These are phyloP conservation scores for Myrmaecium sp. DNA, from an alignment of 2,329 filamentous ascomycete genomes.

Conservation along the genomic window DNA sequence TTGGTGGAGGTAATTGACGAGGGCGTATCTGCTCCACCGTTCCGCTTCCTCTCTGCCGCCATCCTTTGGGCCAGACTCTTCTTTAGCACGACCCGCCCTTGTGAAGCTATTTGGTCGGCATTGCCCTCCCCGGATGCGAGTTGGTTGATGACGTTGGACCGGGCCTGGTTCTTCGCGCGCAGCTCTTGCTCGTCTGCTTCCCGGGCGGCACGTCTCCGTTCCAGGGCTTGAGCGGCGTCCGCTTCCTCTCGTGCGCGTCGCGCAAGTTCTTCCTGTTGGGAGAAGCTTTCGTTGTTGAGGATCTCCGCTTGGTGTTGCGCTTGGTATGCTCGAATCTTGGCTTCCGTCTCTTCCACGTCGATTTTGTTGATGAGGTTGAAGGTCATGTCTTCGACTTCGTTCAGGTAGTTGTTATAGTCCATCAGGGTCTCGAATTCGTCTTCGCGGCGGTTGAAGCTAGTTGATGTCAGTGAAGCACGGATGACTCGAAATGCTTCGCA, in stretches of 20 bases:
- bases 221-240: conserved; percentile 49
- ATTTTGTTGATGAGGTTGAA: conserved; percentile 67
- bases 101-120: conserved; percentile 38
- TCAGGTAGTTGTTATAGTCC: conserved; percentile 86
- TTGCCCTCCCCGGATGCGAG: conserved; percentile 47
- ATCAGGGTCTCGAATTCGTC: conserved; percentile 77
- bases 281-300: conserved; percentile 30
- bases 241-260: conserved; percentile 32
- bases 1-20: conserved; percentile 13
- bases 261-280: conserved; percentile 28
- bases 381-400: conserved; percentile 78
- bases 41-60: conserved; percentile 11
- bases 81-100: conserved; percentile 40
- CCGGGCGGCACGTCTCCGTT: conserved; percentile 44
- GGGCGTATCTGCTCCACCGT: conserved; percentile 5
- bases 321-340: conserved; percentile 51
- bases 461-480: background rate
- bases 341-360: conserved; percentile 47
- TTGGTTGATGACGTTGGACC: conserved; percentile 52
- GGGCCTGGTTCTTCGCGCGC: conserved; percentile 43
- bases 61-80: conserved; percentile 49
- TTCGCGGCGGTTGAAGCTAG: conserved; percentile 71
- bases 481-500: too few relatives aligned
- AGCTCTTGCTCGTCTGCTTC: conserved; percentile 53
- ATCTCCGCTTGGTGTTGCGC: conserved; percentile 49